These are phyloP conservation scores for Penicillium waksmanii DNA, from an alignment of 495 filamentous ascomycete genomes.

Conservation along the genomic window DNA sequence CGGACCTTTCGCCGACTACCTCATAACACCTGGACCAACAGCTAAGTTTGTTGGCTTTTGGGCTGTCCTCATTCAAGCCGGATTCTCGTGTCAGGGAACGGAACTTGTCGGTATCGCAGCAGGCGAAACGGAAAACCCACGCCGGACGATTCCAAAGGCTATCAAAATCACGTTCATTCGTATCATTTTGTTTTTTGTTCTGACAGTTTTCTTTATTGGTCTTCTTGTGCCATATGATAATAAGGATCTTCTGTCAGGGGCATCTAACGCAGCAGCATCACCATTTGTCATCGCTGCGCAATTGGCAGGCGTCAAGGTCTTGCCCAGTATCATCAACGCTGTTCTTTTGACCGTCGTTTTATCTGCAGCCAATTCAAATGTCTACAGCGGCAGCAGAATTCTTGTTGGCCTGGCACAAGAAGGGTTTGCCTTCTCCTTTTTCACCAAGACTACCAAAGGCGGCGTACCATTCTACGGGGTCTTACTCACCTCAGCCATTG, in stretches of 20 bases:
- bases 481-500: slow-evolving; percentile 43
- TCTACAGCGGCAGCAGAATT: slow-evolving; percentile 67
- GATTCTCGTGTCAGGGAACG: slow-evolving; percentile 67
- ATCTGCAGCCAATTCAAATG: slow-evolving; percentile 70
- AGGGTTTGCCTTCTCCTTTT: slow-evolving; percentile 54
- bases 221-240: slow-evolving; percentile 59
- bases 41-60: slow-evolving; percentile 44
- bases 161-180: slow-evolving; percentile 71
- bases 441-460: slow-evolving; percentile 39
- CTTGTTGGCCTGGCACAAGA: slow-evolving; percentile 58
- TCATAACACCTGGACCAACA: slow-evolving; percentile 62
- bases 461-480: slow-evolving; percentile 47
- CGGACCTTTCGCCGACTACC: slow-evolving; percentile 60
- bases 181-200: slow-evolving; percentile 68
- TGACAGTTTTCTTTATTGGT: slow-evolving; percentile 66
- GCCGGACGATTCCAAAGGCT: slow-evolving; percentile 61
- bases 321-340: slow-evolving; percentile 73
- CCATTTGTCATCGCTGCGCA: slow-evolving; percentile 62
- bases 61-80: slow-evolving; percentile 48
- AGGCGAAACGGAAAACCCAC: slow-evolving; percentile 66
- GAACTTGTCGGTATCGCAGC: slow-evolving; percentile 68
- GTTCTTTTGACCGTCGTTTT: slow-evolving; percentile 65
- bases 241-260: slow-evolving; percentile 26
- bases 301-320: slow-evolving; percentile 58
- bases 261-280: slow-evolving; percentile 33